A percentile compares a stretch with the other conserved stretches of the same genome.
Conservation (phyloP, 1,284 basidiomycete genomes). For the Puccinia coronata region DNA sequence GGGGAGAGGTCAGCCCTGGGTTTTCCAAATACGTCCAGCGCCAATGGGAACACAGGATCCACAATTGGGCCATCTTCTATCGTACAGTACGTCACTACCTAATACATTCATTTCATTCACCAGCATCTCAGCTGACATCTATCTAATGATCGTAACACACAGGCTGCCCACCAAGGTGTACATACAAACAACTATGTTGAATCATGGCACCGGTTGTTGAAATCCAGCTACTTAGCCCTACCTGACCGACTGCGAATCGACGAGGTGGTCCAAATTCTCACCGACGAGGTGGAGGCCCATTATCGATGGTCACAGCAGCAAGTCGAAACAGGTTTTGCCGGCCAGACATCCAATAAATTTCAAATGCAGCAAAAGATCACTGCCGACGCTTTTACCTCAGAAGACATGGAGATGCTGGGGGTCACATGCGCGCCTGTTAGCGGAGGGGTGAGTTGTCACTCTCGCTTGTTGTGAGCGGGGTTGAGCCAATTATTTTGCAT, state of each 20-base stretch:
- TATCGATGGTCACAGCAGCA: background rate
- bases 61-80: background rate
- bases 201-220: background rate
- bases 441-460: no score
- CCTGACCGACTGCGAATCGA: background rate
- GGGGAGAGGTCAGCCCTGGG: background rate
- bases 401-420: background rate
- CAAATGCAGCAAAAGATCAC: background rate
- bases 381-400: background rate
- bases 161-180: constrained; percentile 1
- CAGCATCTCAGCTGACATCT: no score
- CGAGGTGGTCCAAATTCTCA: background rate
- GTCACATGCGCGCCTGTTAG: background rate
- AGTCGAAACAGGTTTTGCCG: background rate
- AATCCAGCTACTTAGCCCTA: background rate
- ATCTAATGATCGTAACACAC: background rate
- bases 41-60: background rate
- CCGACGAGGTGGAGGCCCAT: background rate
- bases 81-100: background rate
- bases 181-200: constrained; percentile 7
- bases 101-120: no score
- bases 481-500: no score
- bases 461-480: no score
- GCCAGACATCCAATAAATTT: background rate
- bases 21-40: background rate